phyloP scores from a whole-genome alignment of 345 rosid species.

The Brassica incana region DNA sequence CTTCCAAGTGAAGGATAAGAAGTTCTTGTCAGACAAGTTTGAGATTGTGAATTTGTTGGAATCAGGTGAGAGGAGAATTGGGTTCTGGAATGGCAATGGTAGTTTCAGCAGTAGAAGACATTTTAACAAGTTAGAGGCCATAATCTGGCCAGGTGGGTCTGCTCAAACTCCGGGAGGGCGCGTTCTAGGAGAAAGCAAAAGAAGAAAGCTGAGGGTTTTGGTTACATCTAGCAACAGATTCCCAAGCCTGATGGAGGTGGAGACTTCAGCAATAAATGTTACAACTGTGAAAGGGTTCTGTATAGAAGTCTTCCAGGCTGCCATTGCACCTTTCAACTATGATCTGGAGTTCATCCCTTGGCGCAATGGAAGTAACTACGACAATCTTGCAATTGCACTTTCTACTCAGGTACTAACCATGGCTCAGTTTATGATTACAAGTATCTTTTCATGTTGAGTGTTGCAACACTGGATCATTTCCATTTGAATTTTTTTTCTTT shows the following conservation, averaged over 20 bases:
- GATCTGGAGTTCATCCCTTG: conserved; percentile 29
- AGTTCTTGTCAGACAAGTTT: conserved; percentile 23
- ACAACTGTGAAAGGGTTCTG: conserved; percentile 21
- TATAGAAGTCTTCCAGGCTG: conserved; percentile 29
- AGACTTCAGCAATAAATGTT: not conserved
- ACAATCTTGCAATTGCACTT: conserved; percentile 26
- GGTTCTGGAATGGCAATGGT: conserved; percentile 33
- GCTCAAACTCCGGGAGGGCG: conserved; percentile 21
- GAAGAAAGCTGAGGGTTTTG: conserved; percentile 34
- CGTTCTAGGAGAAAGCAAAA: not conserved
- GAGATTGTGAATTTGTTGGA: conserved; percentile 46
- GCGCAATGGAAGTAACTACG: conserved; percentile 27
- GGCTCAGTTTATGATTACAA: not conserved
- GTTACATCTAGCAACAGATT: conserved; percentile 43
- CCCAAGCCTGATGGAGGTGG: conserved; percentile 21
- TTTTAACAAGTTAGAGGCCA: conserved; percentile 16
- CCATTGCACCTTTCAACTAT: conserved; percentile 26
- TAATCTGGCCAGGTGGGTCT: conserved; percentile 49
- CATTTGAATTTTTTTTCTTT: not conserved
- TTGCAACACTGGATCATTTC: not conserved
- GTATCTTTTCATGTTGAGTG: not conserved
- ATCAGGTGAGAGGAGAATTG: conserved; percentile 36
- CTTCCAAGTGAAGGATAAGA: conserved; percentile 22
- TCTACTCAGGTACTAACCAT: conserved; percentile 26
- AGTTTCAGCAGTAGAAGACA: conserved; percentile 28